These are phyloP conservation scores for Musa troglodytarum DNA, from an alignment of 176 grass and related monocot species.

Conservation along the genomic window DNA sequence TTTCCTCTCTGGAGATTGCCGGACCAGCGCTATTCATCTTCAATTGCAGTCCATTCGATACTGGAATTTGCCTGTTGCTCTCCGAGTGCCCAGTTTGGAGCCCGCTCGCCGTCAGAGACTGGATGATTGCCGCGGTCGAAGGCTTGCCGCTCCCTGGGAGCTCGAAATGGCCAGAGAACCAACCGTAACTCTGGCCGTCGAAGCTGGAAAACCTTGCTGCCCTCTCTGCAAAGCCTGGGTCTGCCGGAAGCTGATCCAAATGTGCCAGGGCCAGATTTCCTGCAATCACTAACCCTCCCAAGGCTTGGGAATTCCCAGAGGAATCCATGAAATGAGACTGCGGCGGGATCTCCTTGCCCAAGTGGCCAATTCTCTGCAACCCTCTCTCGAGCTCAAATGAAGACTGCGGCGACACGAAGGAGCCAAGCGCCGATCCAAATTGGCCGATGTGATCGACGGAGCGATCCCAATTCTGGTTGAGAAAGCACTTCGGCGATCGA, in stretches of 20 bases:
- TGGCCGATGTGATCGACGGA: slow-evolving; percentile 46
- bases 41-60: neutral
- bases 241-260: slow-evolving; percentile 46
- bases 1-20: slow-evolving; percentile 43
- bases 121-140: neutral
- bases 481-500: slow-evolving; percentile 54
- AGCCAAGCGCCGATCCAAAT: slow-evolving; percentile 8
- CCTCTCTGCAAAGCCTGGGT: slow-evolving; percentile 57
- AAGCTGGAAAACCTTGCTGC: slow-evolving; percentile 63
- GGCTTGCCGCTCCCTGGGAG: slow-evolving; percentile 28
- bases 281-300: neutral
- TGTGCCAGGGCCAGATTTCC: neutral
- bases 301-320: neutral
- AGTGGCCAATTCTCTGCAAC: neutral
- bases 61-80: slow-evolving; percentile 17
- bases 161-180: slow-evolving; percentile 18
- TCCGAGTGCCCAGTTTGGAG: slow-evolving; percentile 10
- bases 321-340: neutral
- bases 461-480: slow-evolving; percentile 89
- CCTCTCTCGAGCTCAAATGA: neutral
- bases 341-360: neutral
- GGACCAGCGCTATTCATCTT: neutral
- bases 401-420: slow-evolving; percentile 3
- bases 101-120: slow-evolving; percentile 1
- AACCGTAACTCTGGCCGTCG: slow-evolving; percentile 38